Conservation (phyloP, 2,329 filamentous ascomycete species). For the Diaporthe longicolla region DNA sequence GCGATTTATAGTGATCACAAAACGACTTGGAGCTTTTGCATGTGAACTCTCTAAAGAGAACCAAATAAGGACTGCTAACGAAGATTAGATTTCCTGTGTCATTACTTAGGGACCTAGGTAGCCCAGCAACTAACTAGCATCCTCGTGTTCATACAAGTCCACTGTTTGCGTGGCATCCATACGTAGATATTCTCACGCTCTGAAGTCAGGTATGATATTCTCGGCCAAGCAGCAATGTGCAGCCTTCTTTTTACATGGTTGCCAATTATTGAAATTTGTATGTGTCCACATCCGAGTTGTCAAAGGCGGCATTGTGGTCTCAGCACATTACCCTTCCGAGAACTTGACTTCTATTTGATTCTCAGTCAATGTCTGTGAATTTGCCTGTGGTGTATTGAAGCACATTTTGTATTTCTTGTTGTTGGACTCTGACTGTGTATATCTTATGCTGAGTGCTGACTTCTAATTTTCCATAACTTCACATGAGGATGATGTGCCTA, state of each 20-base stretch:
- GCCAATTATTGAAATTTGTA: background rate
- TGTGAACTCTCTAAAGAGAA: background rate
- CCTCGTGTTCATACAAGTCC: background rate
- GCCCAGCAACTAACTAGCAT: background rate
- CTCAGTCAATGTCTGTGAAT: too few species aligned
- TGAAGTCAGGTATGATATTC: background rate
- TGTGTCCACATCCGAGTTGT: too few species aligned
- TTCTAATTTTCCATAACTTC: too few species aligned
- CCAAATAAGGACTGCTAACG: background rate
- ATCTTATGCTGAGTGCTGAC: too few species aligned
- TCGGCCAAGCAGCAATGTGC: background rate
- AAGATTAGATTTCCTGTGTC: background rate
- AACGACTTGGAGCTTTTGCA: background rate
- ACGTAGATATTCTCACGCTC: background rate
- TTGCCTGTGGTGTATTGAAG: too few species aligned
- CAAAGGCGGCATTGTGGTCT: too few species aligned
- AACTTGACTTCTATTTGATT: background rate
- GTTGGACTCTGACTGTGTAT: too few species aligned
- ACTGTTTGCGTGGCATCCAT: background rate
- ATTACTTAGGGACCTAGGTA: too few species aligned
- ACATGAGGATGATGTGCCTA: too few species aligned
- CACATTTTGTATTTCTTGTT: background rate
- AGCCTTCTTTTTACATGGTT: background rate
- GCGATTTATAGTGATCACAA: too few species aligned
- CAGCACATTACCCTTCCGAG: too few species aligned